A percentile compares a stretch with the other conserved stretches of the same genome.
Conservation (phyloP, 129 eudicot genomes). For the Rutidosis leptorrhynchoides region DNA sequence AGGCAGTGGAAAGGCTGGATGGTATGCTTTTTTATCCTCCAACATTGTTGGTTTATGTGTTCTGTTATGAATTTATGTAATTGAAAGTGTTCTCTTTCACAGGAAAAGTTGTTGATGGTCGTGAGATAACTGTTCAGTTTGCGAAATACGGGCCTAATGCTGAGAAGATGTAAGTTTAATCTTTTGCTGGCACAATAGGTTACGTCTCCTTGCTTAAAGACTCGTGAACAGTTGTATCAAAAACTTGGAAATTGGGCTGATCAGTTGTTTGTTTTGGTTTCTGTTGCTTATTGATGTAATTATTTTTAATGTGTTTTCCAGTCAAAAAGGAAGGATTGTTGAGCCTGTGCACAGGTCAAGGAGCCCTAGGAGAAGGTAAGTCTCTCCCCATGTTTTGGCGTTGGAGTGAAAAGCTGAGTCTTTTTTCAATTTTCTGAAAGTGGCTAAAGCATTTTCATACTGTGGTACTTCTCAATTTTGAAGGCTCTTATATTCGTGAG, state of each 20-base stretch:
- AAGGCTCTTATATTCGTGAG: too few species aligned
- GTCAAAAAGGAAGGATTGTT: constrained; percentile 70
- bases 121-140: constrained; percentile 92
- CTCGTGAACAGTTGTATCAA: too few species aligned
- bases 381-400: too few species aligned
- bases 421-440: too few species aligned
- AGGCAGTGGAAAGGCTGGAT: constrained; percentile 87
- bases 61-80: not conserved
- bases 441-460: too few species aligned
- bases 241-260: too few species aligned
- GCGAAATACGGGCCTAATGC: constrained; percentile 99
- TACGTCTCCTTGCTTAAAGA: too few species aligned
- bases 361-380: constrained; percentile 88
- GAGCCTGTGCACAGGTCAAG: constrained; percentile 56
- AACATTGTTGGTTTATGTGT: not conserved
- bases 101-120: constrained; percentile 86
- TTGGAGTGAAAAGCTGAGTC: too few species aligned
- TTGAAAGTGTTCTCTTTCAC: not conserved
- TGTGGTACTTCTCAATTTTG: too few species aligned
- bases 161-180: constrained; percentile 79
- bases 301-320: constrained; percentile 22
- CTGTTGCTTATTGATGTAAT: not conserved
- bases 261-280: too few species aligned
- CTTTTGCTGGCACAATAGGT: too few species aligned
- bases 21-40: constrained; percentile 28